A percentile compares a stretch with the other conserved stretches of the same genome.
phyloP scores from a whole-genome alignment of 75 land plant genomes.

The Azolla pinnata region DNA sequence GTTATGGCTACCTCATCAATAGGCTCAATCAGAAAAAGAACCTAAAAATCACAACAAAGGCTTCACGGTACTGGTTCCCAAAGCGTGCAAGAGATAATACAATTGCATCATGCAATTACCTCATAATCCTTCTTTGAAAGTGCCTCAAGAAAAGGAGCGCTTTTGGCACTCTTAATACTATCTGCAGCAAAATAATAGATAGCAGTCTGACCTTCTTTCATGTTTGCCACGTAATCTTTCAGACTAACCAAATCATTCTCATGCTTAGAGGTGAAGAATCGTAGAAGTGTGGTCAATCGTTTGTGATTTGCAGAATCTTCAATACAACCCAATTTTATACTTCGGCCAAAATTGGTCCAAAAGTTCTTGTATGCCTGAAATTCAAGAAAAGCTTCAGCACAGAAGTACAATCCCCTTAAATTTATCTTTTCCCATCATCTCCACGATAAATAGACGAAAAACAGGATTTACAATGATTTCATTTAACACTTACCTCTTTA shows the following conservation, averaged over 20 bases:
- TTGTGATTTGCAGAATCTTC: constrained; percentile 94
- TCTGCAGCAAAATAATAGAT: constrained; percentile 91
- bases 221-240: constrained; percentile 76
- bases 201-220: constrained; percentile 86
- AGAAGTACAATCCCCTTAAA: too few species aligned
- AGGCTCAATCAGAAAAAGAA: constrained; percentile 81
- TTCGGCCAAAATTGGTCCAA: constrained; percentile 92
- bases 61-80: neutral
- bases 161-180: constrained; percentile 79
- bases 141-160: constrained; percentile 90
- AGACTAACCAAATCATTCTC: constrained; percentile 71
- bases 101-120: constrained; percentile 24
- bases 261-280: constrained; percentile 76
- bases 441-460: too few species aligned
- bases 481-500: constrained; percentile 98
- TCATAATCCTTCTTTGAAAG: constrained; percentile 73
- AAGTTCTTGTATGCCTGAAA: constrained; percentile 92
- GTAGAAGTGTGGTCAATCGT: constrained; percentile 72
- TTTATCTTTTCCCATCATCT: too few species aligned
- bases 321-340: constrained; percentile 83
- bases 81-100: too few species aligned
- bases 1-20: constrained; percentile 95
- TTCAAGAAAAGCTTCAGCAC: too few species aligned
- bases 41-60: constrained; percentile 29
- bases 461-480: too few species aligned